Evolutionary conservation across 345 rosid species (phyloP), one percentile per base, ranked within the genome.

Genomic region (Salix brachista): DNA sequence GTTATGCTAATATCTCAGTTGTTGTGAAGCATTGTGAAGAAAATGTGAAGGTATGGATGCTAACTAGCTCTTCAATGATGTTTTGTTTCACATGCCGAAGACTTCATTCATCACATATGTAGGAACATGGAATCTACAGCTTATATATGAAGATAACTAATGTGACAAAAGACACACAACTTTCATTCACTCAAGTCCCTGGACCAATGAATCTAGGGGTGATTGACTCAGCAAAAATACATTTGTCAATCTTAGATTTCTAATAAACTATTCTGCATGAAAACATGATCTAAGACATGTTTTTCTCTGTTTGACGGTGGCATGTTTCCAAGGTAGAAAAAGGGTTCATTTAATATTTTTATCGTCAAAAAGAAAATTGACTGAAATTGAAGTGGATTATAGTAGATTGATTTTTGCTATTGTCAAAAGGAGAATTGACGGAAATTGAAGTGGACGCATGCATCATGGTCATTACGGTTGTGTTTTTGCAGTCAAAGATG

Each of bases 11-110:
- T 84, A 92, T 96, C 71, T 88, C 97, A 2, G 80, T 73, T 32
- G 99, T 88, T 75, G 86, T 96, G 69, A 96, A 90, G 80, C 86
- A 91, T 80, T 91, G 97, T 81, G 99, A 96, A 85, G 99, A 96
- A 86, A 90, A 85, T 73, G 72, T 89, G 11, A 93, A 96, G 96
- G 99, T 93, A 85, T 19, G 87, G 58, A 70, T 17, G 78, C 60
- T 39, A 75, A 69, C 64, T 67, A 12, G 52, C 73, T 79, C 61
- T 44, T 10, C 41, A 18, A 11, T 41, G 46, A 13, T 32, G 39
- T 41, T 26, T 37, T 34, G 4, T 67, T 8, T 21, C 4, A 41
- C 14, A 19, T 41, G 58, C n/a, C 12, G 12, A 50, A 46, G 50
- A 28, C 50, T 44, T 13, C 17, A 44, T 44, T 44, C 18, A 44